Evolutionary conservation across 768 basidiomycete species (phyloP).

Genomic region (Hericium rajendrae): DNA sequence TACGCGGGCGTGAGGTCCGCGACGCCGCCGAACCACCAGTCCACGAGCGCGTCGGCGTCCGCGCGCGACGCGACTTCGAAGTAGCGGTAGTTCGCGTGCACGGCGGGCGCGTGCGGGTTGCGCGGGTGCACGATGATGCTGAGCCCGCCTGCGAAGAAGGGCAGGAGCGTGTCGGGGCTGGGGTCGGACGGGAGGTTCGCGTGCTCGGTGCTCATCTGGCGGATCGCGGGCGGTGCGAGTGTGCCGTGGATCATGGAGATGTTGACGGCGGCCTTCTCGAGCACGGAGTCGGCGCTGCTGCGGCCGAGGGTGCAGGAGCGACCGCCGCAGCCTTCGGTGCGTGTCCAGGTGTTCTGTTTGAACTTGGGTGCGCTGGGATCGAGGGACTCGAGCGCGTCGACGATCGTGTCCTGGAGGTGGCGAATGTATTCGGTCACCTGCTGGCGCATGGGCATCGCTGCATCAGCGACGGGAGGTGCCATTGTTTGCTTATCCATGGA

Average conservation of each 20-base stretch:
- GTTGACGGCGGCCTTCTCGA: conserved; percentile 96
- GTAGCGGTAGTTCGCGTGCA: conserved; percentile 95
- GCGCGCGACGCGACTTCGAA: conserved; percentile 60
- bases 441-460: conserved; percentile 45
- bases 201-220: conserved; percentile 94
- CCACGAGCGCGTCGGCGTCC: conserved; percentile 40
- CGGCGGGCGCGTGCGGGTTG: conserved; percentile 88
- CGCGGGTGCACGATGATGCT: conserved; percentile 90
- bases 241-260: conserved; percentile 84
- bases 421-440: conserved; percentile 72
- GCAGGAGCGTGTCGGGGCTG: conserved; percentile 53
- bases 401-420: conserved; percentile 72
- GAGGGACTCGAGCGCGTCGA: conserved; percentile 63
- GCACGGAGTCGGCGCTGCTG: conserved; percentile 12
- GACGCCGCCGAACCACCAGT: conserved; percentile 99
- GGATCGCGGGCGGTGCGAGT: conserved; percentile 81
- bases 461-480: too few species aligned
- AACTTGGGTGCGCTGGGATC: conserved; percentile 63
- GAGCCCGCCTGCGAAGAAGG: conserved; percentile 90
- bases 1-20: conserved; percentile 92
- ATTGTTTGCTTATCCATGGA: too few species aligned
- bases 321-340: conserved; percentile 63
- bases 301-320: conserved; percentile 67
- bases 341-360: conserved; percentile 72
- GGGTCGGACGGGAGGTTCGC: conserved; percentile 56